phyloP scores from a whole-genome alignment of 306 rosid genomes.

The Ammopiptanthus mongolicus region DNA sequence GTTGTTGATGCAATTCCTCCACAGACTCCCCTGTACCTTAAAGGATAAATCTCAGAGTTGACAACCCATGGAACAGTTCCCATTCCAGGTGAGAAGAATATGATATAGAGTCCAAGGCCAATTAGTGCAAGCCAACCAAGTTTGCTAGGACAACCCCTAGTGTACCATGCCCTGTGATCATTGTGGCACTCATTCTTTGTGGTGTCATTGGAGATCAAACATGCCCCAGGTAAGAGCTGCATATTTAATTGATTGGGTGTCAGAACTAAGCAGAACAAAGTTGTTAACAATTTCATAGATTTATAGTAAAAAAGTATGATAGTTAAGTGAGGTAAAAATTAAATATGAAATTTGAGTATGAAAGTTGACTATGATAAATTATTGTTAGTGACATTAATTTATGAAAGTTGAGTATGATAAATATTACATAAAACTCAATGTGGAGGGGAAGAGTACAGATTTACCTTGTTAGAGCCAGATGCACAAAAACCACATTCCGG shows the following conservation, averaged over 20 bases:
- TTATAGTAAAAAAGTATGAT: no score
- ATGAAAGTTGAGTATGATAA: no score
- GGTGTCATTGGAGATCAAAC: slow-evolving; percentile 27
- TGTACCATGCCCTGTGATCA: slow-evolving; percentile 48
- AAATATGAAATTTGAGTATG: neutral
- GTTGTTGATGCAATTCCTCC: slow-evolving; percentile 62
- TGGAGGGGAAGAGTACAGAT: neutral
- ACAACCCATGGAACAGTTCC: slow-evolving; percentile 69
- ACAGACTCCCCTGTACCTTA: slow-evolving; percentile 47
- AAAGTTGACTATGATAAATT: neutral
- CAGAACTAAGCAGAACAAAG: neutral
- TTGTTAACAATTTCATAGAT: no score
- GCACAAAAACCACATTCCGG: slow-evolving; percentile 58
- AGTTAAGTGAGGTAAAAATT: no score
- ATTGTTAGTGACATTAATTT: neutral
- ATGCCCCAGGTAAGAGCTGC: slow-evolving; percentile 57
- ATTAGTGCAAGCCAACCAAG: slow-evolving; percentile 44
- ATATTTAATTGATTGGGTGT: neutral
- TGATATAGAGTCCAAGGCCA: slow-evolving; percentile 46
- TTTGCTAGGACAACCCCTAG: slow-evolving; percentile 61
- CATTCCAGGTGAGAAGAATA: slow-evolving; percentile 65
- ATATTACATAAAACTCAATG: neutral
- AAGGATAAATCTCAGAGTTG: slow-evolving; percentile 61
- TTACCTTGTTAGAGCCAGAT: neutral
- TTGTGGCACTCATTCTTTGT: slow-evolving; percentile 12